Percentiles rank a stretch among this genome's conserved stretches.
Evolutionary conservation across 116 monocot species (phyloP).

Genomic region (Dioscorea cayenensis): DNA sequence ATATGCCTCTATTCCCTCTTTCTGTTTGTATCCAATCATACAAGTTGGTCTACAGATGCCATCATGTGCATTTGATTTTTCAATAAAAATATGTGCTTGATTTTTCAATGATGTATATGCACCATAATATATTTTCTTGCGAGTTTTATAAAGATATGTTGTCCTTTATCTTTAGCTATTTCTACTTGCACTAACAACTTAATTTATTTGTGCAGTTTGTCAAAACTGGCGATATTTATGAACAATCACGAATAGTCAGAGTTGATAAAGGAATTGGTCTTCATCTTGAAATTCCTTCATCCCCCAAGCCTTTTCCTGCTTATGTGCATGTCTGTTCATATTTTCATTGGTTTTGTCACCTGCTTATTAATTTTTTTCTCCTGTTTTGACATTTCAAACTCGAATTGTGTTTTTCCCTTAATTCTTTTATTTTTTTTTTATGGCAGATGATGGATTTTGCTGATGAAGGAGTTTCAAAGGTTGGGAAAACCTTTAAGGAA

Average conservation of each 20-base stretch:
- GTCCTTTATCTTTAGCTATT: not conserved
- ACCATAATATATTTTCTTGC: not conserved
- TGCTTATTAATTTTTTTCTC: not conserved
- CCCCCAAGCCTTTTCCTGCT: constrained; percentile 51
- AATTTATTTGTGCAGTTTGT: constrained; percentile 41
- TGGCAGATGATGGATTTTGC: constrained; percentile 58
- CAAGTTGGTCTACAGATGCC: not conserved
- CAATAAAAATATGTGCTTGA: not conserved
- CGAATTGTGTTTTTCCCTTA: not conserved
- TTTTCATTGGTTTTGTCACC: not conserved
- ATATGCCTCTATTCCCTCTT: not conserved
- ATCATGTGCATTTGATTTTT: not conserved
- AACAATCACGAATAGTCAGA: constrained; percentile 55
- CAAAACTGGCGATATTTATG: constrained; percentile 88
- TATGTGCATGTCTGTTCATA: constrained; percentile 65
- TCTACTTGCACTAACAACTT: constrained; percentile 8
- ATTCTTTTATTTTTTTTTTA: not conserved
- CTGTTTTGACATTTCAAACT: not conserved
- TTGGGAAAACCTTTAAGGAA: constrained; percentile 82
- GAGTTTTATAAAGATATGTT: too few relatives aligned
- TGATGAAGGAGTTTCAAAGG: constrained; percentile 51
- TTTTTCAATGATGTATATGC: not conserved
- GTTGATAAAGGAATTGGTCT: constrained; percentile 72
- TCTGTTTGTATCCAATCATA: not conserved
- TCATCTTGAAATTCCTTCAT: constrained; percentile 74